Evolutionary conservation across 2,329 filamentous ascomycete genomes (phyloP).

Genomic region (Aspergillus tamarii): DNA sequence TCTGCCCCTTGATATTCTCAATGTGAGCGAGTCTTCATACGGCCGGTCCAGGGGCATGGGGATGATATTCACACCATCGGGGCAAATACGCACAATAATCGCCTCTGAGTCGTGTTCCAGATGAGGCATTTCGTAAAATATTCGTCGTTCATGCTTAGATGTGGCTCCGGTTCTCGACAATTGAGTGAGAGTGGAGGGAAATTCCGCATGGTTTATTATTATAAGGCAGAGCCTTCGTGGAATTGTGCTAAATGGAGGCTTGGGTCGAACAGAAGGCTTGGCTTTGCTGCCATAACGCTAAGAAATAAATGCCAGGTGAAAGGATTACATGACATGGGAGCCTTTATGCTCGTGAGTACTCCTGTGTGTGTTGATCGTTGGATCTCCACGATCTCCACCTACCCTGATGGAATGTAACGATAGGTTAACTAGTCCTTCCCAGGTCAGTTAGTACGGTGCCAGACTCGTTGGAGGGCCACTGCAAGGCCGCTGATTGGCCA

Average conservation of each 20-base stretch:
- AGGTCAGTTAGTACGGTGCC: not conserved
- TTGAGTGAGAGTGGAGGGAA: not conserved
- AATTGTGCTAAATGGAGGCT: not conserved
- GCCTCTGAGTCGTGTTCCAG: not conserved
- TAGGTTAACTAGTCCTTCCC: not conserved
- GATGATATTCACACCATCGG: no score
- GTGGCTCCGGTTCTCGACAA: not conserved
- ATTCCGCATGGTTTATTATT: not conserved
- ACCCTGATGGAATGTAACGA: not conserved
- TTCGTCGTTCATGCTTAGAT: not conserved
- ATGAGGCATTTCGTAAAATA: no score
- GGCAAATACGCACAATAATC: not conserved
- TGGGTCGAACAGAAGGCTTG: not conserved
- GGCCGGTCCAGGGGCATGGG: no score
- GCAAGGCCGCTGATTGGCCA: not conserved
- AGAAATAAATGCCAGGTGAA: not conserved
- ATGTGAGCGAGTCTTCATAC: not conserved
- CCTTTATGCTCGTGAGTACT: not conserved
- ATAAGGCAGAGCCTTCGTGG: not conserved
- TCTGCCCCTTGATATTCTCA: not conserved
- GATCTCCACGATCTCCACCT: not conserved
- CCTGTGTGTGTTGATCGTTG: not conserved
- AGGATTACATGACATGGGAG: not conserved
- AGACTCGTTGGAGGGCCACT: not conserved
- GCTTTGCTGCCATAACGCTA: not conserved